phyloP scores from a whole-genome alignment of 805 yeast genomes.

The Lipomyces oligophaga region DNA sequence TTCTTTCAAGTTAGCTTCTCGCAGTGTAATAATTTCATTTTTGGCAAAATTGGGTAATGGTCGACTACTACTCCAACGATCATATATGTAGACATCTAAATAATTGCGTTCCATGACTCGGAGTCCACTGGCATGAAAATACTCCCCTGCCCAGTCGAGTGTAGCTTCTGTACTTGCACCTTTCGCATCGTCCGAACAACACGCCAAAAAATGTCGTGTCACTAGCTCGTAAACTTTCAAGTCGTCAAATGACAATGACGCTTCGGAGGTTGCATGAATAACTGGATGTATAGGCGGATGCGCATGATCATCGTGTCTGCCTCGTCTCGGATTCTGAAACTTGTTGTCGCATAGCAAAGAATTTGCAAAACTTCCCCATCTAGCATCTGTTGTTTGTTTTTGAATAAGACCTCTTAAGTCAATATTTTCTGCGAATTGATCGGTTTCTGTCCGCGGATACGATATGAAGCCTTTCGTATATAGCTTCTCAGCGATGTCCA shows the following conservation, averaged over 20 bases:
- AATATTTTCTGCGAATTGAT: slow-evolving; percentile 72
- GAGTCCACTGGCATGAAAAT: slow-evolving; percentile 68
- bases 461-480: slow-evolving; percentile 85
- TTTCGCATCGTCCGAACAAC: slow-evolving; percentile 86
- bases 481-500: slow-evolving; percentile 73
- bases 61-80: slow-evolving; percentile 66
- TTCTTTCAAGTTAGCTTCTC: slow-evolving; percentile 55
- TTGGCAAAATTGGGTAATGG: slow-evolving; percentile 59
- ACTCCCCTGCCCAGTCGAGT: slow-evolving; percentile 74
- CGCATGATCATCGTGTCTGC: slow-evolving; percentile 85
- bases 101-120: slow-evolving; percentile 70
- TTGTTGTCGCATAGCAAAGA: slow-evolving; percentile 41
- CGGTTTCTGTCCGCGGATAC: slow-evolving; percentile 97
- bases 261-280: slow-evolving; percentile 29
- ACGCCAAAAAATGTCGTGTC: slow-evolving; percentile 80
- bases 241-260: slow-evolving; percentile 43
- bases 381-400: slow-evolving; percentile 52
- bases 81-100: slow-evolving; percentile 73
- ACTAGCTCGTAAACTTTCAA: slow-evolving; percentile 80
- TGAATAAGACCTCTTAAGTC: slow-evolving; percentile 59
- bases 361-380: slow-evolving; percentile 74
- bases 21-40: slow-evolving; percentile 56
- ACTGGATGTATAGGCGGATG: slow-evolving; percentile 99
- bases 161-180: slow-evolving; percentile 64
- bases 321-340: slow-evolving; percentile 71